Conservation (phyloP, 106 monocot species). For the Allium cepa region DNA sequence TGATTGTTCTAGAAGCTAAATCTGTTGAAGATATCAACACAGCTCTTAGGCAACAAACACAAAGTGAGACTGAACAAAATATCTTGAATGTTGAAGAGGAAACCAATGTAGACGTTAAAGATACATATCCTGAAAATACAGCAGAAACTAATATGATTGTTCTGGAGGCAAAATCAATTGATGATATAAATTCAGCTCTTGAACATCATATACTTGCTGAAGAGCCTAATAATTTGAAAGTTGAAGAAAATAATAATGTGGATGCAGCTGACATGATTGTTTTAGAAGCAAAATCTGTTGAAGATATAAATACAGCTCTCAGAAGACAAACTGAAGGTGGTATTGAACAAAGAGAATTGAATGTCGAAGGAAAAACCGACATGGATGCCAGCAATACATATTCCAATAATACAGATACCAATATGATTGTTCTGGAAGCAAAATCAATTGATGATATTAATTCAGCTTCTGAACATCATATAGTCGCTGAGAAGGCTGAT, state of each 20-base stretch:
- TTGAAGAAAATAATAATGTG: conserved; percentile 10
- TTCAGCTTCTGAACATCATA: conserved; percentile 9
- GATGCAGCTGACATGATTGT: conserved; percentile 16
- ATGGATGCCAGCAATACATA: not conserved
- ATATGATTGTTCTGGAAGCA: conserved; percentile 22
- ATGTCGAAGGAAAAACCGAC: not conserved
- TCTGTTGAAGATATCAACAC: conserved; percentile 16
- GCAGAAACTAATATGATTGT: not conserved
- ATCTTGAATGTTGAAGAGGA: not conserved
- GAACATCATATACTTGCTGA: conserved; percentile 2
- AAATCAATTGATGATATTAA: conserved; percentile 18
- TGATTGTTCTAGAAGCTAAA: conserved; percentile 24
- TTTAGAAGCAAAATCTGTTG: conserved; percentile 22
- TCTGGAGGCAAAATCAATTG: not conserved
- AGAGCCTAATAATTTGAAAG: not conserved
- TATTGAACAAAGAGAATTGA: not conserved
- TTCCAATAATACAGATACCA: conserved; percentile 8
- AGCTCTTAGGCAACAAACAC: not conserved
- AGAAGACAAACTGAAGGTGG: conserved; percentile 6
- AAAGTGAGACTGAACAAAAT: not conserved
- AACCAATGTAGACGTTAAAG: conserved; percentile 1
- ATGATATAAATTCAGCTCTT: conserved; percentile 1
- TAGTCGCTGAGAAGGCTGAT: not conserved
- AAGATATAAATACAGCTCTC: conserved; percentile 16
- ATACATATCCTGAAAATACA: not conserved